Percentiles rank a stretch among this genome's conserved stretches.
Evolutionary conservation across 129 eudicot genomes (phyloP).

Genomic region (Flaveria robusta): DNA sequence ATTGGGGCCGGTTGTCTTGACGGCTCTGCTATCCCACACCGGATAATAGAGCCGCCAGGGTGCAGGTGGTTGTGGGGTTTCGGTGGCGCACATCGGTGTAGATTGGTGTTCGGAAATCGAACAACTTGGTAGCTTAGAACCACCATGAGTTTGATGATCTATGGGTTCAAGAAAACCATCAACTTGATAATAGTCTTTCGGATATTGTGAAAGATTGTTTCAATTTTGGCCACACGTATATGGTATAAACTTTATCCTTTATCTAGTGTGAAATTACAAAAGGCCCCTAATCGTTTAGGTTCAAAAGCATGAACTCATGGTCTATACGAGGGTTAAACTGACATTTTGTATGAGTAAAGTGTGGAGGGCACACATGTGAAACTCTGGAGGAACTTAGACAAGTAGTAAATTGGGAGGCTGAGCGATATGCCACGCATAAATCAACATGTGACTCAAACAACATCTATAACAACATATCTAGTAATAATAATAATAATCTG

Average conservation of each 20-base stretch:
- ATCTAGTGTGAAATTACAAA: slow-evolving; percentile 16
- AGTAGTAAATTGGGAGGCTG: slow-evolving; percentile 32
- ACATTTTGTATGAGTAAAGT: background rate
- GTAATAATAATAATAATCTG: background rate
- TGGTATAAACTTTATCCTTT: slow-evolving; percentile 22
- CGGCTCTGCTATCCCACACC: slow-evolving; percentile 87
- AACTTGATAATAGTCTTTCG: background rate
- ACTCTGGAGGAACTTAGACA: slow-evolving; percentile 6
- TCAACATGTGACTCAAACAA: slow-evolving; percentile 23
- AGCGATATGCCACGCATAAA: slow-evolving; percentile 38
- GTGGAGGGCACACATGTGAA: background rate
- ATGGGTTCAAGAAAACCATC: slow-evolving; percentile 20
- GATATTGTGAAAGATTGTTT: slow-evolving; percentile 7
- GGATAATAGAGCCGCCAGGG: slow-evolving; percentile 27
- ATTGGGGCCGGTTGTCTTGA: slow-evolving; percentile 86
- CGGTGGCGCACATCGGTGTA: slow-evolving; percentile 9
- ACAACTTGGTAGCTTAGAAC: slow-evolving; percentile 58
- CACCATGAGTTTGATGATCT: slow-evolving; percentile 47
- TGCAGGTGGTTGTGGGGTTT: slow-evolving; percentile 6
- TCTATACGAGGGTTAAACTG: slow-evolving; percentile 23
- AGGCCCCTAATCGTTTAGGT: slow-evolving; percentile 5
- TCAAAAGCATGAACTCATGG: slow-evolving; percentile 4
- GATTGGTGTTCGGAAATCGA: slow-evolving; percentile 36
- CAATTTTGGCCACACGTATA: slow-evolving; percentile 47
- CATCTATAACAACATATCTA: background rate